A percentile compares a stretch with the other conserved stretches of the same genome.
These are phyloP conservation scores for Magnolia changhungtana DNA, from an alignment of 164 flowering plant species.

Conservation along the genomic window DNA sequence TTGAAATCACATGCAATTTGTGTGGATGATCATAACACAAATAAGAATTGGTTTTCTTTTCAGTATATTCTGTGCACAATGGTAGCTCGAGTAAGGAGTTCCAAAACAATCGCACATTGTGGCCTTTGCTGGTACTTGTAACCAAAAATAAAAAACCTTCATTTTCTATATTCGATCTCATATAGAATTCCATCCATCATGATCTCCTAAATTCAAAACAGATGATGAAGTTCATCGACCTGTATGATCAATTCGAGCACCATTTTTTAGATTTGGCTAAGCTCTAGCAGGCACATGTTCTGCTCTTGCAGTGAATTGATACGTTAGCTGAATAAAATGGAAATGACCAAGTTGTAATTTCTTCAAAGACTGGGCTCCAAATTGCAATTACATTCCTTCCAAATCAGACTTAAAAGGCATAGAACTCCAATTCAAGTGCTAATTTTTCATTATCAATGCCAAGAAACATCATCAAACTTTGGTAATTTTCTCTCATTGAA, in stretches of 20 bases:
- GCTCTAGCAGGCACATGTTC: not conserved
- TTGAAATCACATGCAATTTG: constrained; percentile 30
- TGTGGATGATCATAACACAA: constrained; percentile 1
- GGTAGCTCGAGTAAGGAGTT: constrained; percentile 41
- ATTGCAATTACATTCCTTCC: too few relatives aligned
- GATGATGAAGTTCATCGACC: constrained; percentile 85
- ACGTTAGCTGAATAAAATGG: not conserved
- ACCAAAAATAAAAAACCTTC: constrained; percentile 1
- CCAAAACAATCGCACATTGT: constrained; percentile 34
- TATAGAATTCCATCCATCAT: constrained; percentile 49
- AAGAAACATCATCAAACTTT: too few relatives aligned
- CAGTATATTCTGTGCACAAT: constrained; percentile 53
- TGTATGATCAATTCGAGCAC: constrained; percentile 20
- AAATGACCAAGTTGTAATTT: too few relatives aligned
- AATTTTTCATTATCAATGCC: too few relatives aligned
- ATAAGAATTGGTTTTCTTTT: constrained; percentile 30
- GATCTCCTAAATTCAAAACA: constrained; percentile 62
- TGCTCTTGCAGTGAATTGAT: not conserved
- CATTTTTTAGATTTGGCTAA: not conserved
- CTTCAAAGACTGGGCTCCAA: too few relatives aligned
- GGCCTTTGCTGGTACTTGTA: constrained; percentile 14
- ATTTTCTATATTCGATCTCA: constrained; percentile 14
- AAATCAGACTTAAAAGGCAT: too few relatives aligned
- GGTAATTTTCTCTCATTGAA: too few relatives aligned
- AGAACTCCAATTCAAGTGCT: not conserved